Conservation (phyloP, 202 grass and related monocot species). For the Miscanthus sacchariflorus region DNA sequence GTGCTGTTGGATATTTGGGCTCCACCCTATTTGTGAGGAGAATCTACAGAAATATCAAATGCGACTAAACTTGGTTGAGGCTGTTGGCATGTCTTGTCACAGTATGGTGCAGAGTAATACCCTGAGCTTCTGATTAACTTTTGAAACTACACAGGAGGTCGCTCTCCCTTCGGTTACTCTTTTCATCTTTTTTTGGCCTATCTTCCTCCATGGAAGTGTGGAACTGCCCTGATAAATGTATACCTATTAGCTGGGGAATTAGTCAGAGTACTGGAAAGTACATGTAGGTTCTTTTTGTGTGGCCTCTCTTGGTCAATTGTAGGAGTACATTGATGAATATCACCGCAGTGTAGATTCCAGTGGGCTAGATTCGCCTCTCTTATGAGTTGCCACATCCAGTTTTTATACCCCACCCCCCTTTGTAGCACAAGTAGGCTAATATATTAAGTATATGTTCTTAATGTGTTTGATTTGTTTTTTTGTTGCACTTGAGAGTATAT, state of each 20-base stretch:
- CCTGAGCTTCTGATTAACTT: slow-evolving; percentile 66
- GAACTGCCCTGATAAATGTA: slow-evolving; percentile 64
- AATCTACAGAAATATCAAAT: slow-evolving; percentile 99
- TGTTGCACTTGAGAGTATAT: not conserved
- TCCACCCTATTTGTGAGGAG: slow-evolving; percentile 94
- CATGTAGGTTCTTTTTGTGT: slow-evolving; percentile 47
- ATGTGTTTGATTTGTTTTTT: not conserved
- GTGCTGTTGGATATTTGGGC: slow-evolving; percentile 93
- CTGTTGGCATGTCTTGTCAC: slow-evolving; percentile 42
- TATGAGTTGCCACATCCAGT: slow-evolving; percentile 32
- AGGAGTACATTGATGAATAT: slow-evolving; percentile 49
- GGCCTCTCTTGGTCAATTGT: slow-evolving; percentile 50
- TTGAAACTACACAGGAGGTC: slow-evolving; percentile 61
- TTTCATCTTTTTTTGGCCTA: slow-evolving; percentile 29
- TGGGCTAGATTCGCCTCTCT: slow-evolving; percentile 32
- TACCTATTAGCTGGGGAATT: slow-evolving; percentile 69
- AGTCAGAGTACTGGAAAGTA: slow-evolving; percentile 53
- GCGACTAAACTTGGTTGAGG: slow-evolving; percentile 72
- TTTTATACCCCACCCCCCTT: not conserved
- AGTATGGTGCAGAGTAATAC: slow-evolving; percentile 43
- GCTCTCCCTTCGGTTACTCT: slow-evolving; percentile 50
- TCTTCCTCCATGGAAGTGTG: slow-evolving; percentile 34
- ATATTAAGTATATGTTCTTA: not conserved
- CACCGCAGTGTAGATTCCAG: slow-evolving; percentile 35
- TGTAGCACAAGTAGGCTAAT: slow-evolving; percentile 36